Percentiles rank a stretch among this genome's conserved stretches.
phyloP scores from a whole-genome alignment of 1,284 basidiomycete species.

The Volvariella surrecta region DNA sequence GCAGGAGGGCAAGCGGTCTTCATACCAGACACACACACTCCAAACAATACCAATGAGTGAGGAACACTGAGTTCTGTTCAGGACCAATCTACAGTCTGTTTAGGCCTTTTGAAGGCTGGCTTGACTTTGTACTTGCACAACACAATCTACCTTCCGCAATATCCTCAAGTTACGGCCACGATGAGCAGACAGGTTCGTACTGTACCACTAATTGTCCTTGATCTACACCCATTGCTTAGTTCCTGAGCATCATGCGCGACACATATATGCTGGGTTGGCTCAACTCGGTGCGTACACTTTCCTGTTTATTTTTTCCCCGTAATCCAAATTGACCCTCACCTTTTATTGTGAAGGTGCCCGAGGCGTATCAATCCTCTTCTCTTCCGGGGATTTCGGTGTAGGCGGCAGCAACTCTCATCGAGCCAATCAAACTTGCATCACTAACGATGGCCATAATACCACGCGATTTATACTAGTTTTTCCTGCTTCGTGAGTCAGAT shows the following conservation, averaged over 20 bases:
- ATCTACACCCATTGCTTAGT: constrained; percentile 28
- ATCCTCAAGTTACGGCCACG: constrained; percentile 61
- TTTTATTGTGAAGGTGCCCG: constrained; percentile 32
- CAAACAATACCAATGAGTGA: constrained; percentile 40
- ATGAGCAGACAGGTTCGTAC: constrained; percentile 51
- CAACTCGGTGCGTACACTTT: constrained; percentile 39
- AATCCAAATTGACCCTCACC: background rate
- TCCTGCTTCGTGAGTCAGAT: constrained; percentile 38
- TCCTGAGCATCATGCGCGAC: constrained; percentile 48
- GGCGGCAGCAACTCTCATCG: constrained; percentile 47
- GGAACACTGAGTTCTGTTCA: background rate
- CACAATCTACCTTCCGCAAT: constrained; percentile 43
- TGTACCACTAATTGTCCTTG: background rate
- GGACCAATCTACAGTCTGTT: no score
- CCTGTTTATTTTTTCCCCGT: background rate
- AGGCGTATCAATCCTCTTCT: constrained; percentile 52
- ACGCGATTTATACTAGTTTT: constrained; percentile 54
- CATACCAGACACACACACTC: constrained; percentile 34
- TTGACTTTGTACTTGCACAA: constrained; percentile 41
- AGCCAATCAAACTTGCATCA: constrained; percentile 17
- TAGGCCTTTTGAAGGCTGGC: constrained; percentile 35
- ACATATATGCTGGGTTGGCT: constrained; percentile 58
- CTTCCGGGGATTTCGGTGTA: constrained; percentile 24
- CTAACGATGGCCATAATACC: constrained; percentile 42
- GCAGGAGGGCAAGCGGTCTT: constrained; percentile 56